Evolutionary conservation across 2,329 filamentous ascomycete species (phyloP).

Genomic region (Lojkania enalia): DNA sequence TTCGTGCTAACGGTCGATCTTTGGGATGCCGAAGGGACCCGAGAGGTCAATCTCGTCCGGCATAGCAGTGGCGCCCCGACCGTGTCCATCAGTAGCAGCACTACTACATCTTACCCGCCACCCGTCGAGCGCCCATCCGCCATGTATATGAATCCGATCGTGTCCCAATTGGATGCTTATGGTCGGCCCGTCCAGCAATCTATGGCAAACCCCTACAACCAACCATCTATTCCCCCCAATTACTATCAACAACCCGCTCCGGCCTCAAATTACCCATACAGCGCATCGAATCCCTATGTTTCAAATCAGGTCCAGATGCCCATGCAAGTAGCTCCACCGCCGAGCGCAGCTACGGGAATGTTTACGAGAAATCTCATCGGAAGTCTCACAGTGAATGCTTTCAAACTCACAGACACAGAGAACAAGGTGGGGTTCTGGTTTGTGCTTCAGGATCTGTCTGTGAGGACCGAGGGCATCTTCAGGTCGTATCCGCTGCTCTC

Average conservation of each 20-base stretch:
- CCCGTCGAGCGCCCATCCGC: conserved; percentile 45
- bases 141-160: conserved; percentile 23
- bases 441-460: conserved; percentile 90
- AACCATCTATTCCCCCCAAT: conserved; percentile 8
- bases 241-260: conserved; percentile 24
- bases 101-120: conserved; percentile 74
- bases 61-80: conserved; percentile 66
- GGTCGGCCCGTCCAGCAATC: conserved; percentile 37
- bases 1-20: conserved; percentile 72
- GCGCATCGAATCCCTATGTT: conserved; percentile 11
- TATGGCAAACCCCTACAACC: conserved; percentile 6
- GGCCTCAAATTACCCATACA: conserved; percentile 12
- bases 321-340: conserved; percentile 29
- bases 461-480: conserved; percentile 89
- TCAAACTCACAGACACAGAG: conserved; percentile 75
- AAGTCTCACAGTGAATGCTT: conserved; percentile 85
- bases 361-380: conserved; percentile 95
- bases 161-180: conserved; percentile 45
- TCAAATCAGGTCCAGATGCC: conserved; percentile 15
- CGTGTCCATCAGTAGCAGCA: conserved; percentile 76
- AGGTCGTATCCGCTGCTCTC: conserved; percentile 60
- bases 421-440: conserved; percentile 94
- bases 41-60: conserved; percentile 70
- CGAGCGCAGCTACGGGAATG: conserved; percentile 71
- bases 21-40: conserved; percentile 63